phyloP scores from a whole-genome alignment of 2,329 filamentous ascomycete genomes.

The Pseudocercospora crystallina region DNA sequence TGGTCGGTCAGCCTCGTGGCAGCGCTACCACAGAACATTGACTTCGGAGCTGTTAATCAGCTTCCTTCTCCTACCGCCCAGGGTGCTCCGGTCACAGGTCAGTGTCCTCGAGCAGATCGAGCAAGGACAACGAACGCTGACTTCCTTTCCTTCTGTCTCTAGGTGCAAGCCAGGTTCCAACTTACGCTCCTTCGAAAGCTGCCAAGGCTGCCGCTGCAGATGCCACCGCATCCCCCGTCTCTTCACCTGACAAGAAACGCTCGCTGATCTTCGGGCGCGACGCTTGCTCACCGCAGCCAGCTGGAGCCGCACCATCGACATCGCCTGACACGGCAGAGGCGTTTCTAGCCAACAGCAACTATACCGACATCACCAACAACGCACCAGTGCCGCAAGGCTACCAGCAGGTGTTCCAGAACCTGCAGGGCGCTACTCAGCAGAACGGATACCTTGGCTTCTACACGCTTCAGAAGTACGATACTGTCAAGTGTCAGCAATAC shows the following conservation, averaged over 20 bases:
- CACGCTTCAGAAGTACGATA: constrained; percentile 14
- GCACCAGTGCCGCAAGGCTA: constrained; percentile 19
- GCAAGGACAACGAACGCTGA: no score
- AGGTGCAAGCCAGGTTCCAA: constrained; percentile 13
- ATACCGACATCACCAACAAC: constrained; percentile 1
- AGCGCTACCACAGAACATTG: constrained; percentile 25
- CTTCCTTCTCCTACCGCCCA: constrained; percentile 8
- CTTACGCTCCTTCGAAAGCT: constrained; percentile 12
- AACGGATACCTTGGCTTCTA: constrained; percentile 16
- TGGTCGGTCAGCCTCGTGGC: constrained; percentile 16
- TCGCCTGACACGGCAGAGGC: constrained; percentile 34
- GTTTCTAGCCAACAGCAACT: constrained; percentile 11
- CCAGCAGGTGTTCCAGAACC: constrained; percentile 18
- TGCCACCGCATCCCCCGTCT: constrained; percentile 4
- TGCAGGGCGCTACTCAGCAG: constrained; percentile 18
- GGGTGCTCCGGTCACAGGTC: constrained; percentile 13
- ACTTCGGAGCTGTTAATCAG: constrained; percentile 23
- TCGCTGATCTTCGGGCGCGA: constrained; percentile 8
- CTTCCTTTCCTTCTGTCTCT: no score
- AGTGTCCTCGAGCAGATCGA: no score
- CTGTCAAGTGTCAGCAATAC: constrained; percentile 12
- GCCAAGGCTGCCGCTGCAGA: constrained; percentile 15
- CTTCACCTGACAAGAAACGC: constrained; percentile 4
- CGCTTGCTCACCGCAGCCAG: constrained; percentile 22
- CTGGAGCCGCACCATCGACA: constrained; percentile 21